Percentiles rank a stretch among this genome's conserved stretches.
These are phyloP conservation scores for Hibiscus trionum DNA, from an alignment of 345 rosid genomes.

Conservation along the genomic window DNA sequence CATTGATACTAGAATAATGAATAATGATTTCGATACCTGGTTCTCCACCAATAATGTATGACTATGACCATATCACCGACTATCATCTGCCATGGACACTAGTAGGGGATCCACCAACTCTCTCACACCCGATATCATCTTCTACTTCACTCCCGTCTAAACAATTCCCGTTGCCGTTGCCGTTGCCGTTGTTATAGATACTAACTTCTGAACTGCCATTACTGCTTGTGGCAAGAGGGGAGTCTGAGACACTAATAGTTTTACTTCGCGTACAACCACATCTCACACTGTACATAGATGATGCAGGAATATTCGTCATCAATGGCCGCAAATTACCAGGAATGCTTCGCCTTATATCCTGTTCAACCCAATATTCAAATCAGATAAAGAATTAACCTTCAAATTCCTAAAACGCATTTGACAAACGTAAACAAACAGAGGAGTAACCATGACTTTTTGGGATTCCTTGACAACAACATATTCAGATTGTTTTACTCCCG, in stretches of 20 bases:
- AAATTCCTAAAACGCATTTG: neutral
- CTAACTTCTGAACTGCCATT: constrained; percentile 94
- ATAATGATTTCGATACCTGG: constrained; percentile 2
- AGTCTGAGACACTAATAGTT: constrained; percentile 65
- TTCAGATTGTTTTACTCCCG: neutral
- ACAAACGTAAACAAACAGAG: neutral
- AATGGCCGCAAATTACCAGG: constrained; percentile 81
- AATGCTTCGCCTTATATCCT: constrained; percentile 92
- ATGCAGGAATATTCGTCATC: constrained; percentile 94
- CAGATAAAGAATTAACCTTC: neutral
- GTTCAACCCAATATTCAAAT: constrained; percentile 22
- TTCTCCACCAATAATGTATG: constrained; percentile 14
- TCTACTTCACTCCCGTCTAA: constrained; percentile 55
- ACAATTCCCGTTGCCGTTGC: constrained; percentile 27
- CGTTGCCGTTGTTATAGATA: constrained; percentile 45
- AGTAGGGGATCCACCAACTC: constrained; percentile 62
- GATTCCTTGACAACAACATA: neutral
- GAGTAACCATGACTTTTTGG: neutral
- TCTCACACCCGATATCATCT: constrained; percentile 54
- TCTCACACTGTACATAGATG: constrained; percentile 95
- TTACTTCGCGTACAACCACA: constrained; percentile 65
- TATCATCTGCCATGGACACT: constrained; percentile 55
- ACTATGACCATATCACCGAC: neutral
- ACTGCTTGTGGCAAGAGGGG: constrained; percentile 92
- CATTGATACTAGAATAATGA: constrained; percentile 9